Percentiles rank a stretch among this genome's conserved stretches.
These are phyloP conservation scores for Chamaenerion angustifolium DNA, from an alignment of 345 rosid species.

Conservation along the genomic window DNA sequence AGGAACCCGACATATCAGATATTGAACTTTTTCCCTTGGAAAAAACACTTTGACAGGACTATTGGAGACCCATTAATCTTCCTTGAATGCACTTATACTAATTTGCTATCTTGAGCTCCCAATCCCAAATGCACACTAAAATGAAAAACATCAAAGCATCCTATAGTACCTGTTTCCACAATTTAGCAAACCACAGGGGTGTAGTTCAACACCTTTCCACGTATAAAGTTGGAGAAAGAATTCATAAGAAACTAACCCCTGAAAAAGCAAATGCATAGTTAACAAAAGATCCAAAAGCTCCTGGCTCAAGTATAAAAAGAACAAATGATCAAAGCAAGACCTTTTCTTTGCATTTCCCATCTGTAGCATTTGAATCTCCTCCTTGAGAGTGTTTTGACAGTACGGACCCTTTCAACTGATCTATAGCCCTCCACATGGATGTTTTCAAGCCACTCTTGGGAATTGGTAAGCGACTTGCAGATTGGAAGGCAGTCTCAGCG, in stretches of 20 bases:
- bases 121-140: background rate
- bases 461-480: slow-evolving; percentile 7
- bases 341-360: slow-evolving; percentile 26
- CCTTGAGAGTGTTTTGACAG: slow-evolving; percentile 5
- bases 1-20: too few relatives aligned
- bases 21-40: too few relatives aligned
- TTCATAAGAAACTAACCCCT: slow-evolving; percentile 73
- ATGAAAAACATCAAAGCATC: background rate
- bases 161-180: slow-evolving; percentile 76
- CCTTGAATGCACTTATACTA: too few relatives aligned
- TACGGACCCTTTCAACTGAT: slow-evolving; percentile 31
- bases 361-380: slow-evolving; percentile 2
- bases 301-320: background rate
- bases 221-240: slow-evolving; percentile 57
- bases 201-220: slow-evolving; percentile 48
- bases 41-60: too few relatives aligned
- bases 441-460: slow-evolving; percentile 24
- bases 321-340: slow-evolving; percentile 14
- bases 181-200: slow-evolving; percentile 78
- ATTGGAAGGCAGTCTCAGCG: slow-evolving; percentile 7
- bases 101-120: too few relatives aligned
- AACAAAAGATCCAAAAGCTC: slow-evolving; percentile 3
- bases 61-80: too few relatives aligned
- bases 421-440: slow-evolving; percentile 26
- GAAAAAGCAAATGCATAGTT: slow-evolving; percentile 12